These are phyloP conservation scores for Globisporangium orthogonon DNA, from an alignment of 352 stramenopile genomes.

Conservation along the genomic window DNA sequence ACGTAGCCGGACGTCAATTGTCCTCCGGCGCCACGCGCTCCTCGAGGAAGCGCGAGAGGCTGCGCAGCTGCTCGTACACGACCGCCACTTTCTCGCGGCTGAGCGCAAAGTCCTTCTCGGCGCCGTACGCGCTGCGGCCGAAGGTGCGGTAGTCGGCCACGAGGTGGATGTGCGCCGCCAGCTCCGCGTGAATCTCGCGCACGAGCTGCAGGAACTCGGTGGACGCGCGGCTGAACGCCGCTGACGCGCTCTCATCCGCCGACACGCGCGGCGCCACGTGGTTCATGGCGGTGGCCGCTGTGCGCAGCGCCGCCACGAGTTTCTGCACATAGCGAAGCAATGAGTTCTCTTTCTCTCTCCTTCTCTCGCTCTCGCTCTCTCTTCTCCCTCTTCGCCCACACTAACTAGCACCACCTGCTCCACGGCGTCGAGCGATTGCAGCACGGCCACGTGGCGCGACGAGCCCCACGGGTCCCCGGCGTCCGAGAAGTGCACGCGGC, in stretches of 20 bases:
- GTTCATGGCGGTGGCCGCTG: constrained; percentile 56
- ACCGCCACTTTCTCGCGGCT: constrained; percentile 74
- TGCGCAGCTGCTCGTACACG: constrained; percentile 71
- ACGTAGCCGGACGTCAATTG: constrained; percentile 17
- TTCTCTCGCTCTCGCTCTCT: no score
- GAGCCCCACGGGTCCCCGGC: constrained; percentile 57
- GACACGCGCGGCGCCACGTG: constrained; percentile 56
- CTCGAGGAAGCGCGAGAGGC: constrained; percentile 70
- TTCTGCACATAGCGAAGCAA: constrained; percentile 35
- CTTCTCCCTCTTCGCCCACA: no score
- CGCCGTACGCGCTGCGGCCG: constrained; percentile 76
- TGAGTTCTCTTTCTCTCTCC: background rate
- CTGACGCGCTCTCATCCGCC: constrained; percentile 56
- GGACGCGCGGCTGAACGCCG: constrained; percentile 70
- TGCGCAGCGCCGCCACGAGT: constrained; percentile 70
- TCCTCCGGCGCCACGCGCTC: constrained; percentile 65
- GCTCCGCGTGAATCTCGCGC: constrained; percentile 79
- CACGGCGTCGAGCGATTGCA: constrained; percentile 66
- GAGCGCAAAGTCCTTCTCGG: constrained; percentile 76
- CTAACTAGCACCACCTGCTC: constrained; percentile 41
- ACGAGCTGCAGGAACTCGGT: constrained; percentile 85
- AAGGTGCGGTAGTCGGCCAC: constrained; percentile 83
- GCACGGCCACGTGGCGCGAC: constrained; percentile 64
- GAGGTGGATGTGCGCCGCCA: constrained; percentile 79
- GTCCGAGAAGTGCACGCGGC: constrained; percentile 78